Evolutionary conservation across 495 filamentous ascomycete species (phyloP).

Genomic region (Thermochaetoides thermophila): DNA sequence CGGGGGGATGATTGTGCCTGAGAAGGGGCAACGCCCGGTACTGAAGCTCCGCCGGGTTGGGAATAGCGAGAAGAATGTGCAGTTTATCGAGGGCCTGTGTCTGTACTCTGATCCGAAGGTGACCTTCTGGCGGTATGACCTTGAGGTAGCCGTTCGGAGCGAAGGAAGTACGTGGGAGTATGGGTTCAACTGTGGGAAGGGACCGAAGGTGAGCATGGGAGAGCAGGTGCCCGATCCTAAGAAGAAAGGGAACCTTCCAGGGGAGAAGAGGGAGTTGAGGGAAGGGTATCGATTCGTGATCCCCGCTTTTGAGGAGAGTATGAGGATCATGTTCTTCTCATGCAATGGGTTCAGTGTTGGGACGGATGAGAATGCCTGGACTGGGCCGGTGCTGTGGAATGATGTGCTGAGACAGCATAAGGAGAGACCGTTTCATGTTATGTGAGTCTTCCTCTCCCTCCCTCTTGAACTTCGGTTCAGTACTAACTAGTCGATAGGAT

Average conservation of each 20-base stretch:
- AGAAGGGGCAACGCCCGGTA: slow-evolving; percentile 16
- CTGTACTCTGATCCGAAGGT: slow-evolving; percentile 67
- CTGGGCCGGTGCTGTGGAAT: slow-evolving; percentile 76
- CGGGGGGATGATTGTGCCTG: slow-evolving; percentile 30
- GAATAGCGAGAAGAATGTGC: slow-evolving; percentile 2
- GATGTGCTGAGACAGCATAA: slow-evolving; percentile 63
- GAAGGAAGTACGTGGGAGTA: slow-evolving; percentile 52
- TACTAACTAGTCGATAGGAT: slow-evolving; percentile 33
- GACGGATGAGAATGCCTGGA: slow-evolving; percentile 73
- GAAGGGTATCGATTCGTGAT: slow-evolving; percentile 59
- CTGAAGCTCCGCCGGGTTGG: slow-evolving; percentile 19
- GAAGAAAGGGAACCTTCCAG: no score
- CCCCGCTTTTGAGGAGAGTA: slow-evolving; percentile 64
- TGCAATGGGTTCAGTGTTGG: slow-evolving; percentile 95
- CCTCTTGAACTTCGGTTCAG: no score
- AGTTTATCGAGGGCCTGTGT: slow-evolving; percentile 32
- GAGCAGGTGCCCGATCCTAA: no score
- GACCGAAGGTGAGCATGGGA: slow-evolving; percentile 32
- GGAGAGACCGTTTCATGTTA: slow-evolving; percentile 74
- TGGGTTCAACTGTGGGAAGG: slow-evolving; percentile 27
- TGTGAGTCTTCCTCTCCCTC: slow-evolving; percentile 24
- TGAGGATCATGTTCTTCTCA: slow-evolving; percentile 92
- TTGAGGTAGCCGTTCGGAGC: no score
- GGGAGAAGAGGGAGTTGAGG: no score
- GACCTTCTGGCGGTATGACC: slow-evolving; percentile 69